Evolutionary conservation across 1,284 basidiomycete species (phyloP), one percentile per base, ranked within the genome.

Genomic region (Apiotrichum brassicae): DNA sequence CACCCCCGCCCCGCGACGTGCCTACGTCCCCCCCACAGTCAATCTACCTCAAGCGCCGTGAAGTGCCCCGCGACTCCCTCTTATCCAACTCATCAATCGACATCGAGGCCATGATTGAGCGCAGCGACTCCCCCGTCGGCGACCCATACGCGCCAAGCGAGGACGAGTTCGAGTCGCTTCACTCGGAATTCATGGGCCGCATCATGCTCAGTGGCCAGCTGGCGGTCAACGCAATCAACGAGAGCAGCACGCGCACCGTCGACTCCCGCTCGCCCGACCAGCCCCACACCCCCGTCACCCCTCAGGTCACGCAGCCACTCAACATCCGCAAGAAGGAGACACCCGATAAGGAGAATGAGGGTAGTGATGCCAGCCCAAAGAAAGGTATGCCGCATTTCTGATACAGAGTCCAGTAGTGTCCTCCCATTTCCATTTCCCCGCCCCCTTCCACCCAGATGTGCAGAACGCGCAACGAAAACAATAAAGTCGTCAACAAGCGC

Each of bases 261-360:
- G 19, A 19, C 4, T 30, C 35, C 7, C 18, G n/a, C 9, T 23
- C 13, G 11, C 18, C 23, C 6, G 7, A n/a, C n/a, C 14, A 11
- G 22, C 24, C 16, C 6, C 25, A 24, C 38, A 14, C 8, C 9
- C 41, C 14, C 35, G 23, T 1, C 22, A 36, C 33, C 2, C 35
- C 36, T 2, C 18, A 38, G 7, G 26, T 38, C 37, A 46, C 45
- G 5, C 18, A 28, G 11, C 45, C 45, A 1, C 45, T 46, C 19
- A 38, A 39, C 18, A 33, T 46, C 26, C 45, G 43, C 43, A 45
- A 46, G 45, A n/a, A 19, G 6, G 14, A 13, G 9, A 35, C 32
- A 2, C 43, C 43, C 6, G 22, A 25, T n/a, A 11, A 33, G 32
- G 5, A 4, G 18, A 12, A 30, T 8, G 16, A 20, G 7, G n/a